Percentiles rank a stretch among this genome's conserved stretches.
phyloP scores from a whole-genome alignment of 2,329 filamentous ascomycete genomes.

The Pseudohalonectria lignicola region DNA sequence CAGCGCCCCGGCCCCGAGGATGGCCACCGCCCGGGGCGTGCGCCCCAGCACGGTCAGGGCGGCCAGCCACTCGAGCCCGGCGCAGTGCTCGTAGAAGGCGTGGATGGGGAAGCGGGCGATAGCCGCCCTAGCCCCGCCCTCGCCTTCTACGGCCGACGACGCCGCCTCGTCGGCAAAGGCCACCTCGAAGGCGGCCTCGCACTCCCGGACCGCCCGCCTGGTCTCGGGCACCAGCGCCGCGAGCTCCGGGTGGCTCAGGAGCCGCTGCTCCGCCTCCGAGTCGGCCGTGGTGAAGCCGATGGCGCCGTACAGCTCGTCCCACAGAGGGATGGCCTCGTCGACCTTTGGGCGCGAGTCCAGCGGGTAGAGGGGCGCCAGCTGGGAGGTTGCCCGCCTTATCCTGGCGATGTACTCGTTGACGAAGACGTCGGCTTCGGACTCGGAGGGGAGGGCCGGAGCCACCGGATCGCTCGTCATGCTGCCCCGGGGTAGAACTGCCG shows the following conservation, averaged over 20 bases:
- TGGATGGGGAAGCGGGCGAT: neutral
- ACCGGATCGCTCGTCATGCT: too few species aligned
- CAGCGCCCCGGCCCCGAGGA: neutral
- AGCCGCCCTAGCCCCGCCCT: too few species aligned
- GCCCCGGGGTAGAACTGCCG: too few species aligned
- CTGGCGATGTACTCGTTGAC: neutral
- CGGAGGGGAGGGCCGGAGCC: too few species aligned
- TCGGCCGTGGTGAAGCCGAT: neutral
- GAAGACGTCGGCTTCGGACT: too few species aligned
- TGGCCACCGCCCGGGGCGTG: neutral
- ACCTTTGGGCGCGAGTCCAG: neutral
- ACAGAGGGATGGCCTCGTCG: neutral
- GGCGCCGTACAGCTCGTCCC: neutral
- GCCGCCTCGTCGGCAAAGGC: neutral
- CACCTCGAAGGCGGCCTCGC: neutral
- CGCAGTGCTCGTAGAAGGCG: neutral
- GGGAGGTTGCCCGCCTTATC: neutral
- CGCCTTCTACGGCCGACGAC: too few species aligned
- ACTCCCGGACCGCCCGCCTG: neutral
- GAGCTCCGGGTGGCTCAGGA: neutral
- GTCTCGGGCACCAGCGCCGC: neutral
- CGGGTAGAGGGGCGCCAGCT: neutral
- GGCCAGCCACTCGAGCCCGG: neutral
- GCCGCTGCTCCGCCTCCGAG: neutral
- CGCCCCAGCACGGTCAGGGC: neutral